Evolutionary conservation across 768 basidiomycete species (phyloP).

Genomic region (Termitomyces sp.): DNA sequence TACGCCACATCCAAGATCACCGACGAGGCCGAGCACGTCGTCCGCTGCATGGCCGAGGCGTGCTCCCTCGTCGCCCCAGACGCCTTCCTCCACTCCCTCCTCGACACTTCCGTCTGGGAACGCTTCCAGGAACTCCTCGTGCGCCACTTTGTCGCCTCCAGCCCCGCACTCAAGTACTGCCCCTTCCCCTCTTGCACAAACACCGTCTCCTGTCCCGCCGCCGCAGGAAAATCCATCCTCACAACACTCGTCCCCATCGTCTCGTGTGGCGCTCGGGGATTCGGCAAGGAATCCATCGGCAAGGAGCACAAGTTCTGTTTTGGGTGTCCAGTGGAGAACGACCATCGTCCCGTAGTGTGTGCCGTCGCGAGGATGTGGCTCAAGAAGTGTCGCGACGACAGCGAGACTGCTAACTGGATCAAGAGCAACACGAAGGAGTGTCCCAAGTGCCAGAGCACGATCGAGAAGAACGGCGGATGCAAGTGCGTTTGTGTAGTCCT

Average conservation of each 20-base stretch:
- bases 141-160: constrained; percentile 85
- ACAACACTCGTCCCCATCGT: constrained; percentile 85
- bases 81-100: constrained; percentile 48
- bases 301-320: constrained; percentile 88
- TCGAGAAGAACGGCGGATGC: constrained; percentile 99
- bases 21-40: constrained; percentile 68
- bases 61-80: constrained; percentile 66
- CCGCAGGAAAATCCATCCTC: constrained; percentile 67
- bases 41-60: constrained; percentile 78
- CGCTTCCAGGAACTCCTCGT: constrained; percentile 87
- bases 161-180: constrained; percentile 84
- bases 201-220: constrained; percentile 87
- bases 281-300: constrained; percentile 27
- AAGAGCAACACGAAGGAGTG: constrained; percentile 99
- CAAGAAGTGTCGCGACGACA: constrained; percentile 96
- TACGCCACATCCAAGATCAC: constrained; percentile 78
- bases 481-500: constrained; percentile 59
- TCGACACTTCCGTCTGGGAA: constrained; percentile 36
- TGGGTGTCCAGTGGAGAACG: constrained; percentile 82
- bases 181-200: constrained; percentile 93
- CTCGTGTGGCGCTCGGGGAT: constrained; percentile 63
- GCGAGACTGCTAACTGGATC: constrained; percentile 99
- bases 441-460: constrained; percentile 91
- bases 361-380: constrained; percentile 88
- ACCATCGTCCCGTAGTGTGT: constrained; percentile 92